phyloP scores from a whole-genome alignment of 805 yeast genomes.

The Yamadazyma sp. region DNA sequence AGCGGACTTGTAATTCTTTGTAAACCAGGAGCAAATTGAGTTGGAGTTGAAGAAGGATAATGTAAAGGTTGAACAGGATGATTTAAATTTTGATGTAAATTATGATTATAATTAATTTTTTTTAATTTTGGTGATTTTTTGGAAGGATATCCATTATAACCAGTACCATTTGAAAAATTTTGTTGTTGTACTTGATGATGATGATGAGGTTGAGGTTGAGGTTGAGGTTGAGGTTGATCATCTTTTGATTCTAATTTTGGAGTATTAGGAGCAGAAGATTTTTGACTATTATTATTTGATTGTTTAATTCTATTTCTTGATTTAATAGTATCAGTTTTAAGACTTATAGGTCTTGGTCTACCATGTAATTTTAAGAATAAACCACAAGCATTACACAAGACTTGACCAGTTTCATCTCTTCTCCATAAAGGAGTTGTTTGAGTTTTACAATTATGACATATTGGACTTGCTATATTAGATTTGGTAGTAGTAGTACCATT shows the following conservation, averaged over 20 bases:
- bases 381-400: conserved; percentile 93
- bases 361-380: conserved; percentile 86
- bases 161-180: neutral
- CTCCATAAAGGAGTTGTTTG: conserved; percentile 95
- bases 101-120: conserved; percentile 13
- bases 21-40: conserved; percentile 65
- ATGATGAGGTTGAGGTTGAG: too few relatives aligned
- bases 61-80: conserved; percentile 52
- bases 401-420: conserved; percentile 76
- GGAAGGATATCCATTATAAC: neutral
- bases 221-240: conserved; percentile 25
- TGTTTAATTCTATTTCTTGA: conserved; percentile 78
- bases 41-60: conserved; percentile 67
- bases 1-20: conserved; percentile 65
- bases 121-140: conserved; percentile 13
- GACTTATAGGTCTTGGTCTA: conserved; percentile 84
- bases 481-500: conserved; percentile 67
- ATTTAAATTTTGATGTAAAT: conserved; percentile 14
- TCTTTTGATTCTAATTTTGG: conserved; percentile 57
- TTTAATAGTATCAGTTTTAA: conserved; percentile 90
- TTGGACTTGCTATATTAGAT: conserved; percentile 59
- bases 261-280: conserved; percentile 47
- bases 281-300: conserved; percentile 23
- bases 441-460: conserved; percentile 88
- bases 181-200: conserved; percentile 13